Percentiles rank a stretch among this genome's conserved stretches.
phyloP scores from a whole-genome alignment of 306 rosid species.

The Lotus japonicus region DNA sequence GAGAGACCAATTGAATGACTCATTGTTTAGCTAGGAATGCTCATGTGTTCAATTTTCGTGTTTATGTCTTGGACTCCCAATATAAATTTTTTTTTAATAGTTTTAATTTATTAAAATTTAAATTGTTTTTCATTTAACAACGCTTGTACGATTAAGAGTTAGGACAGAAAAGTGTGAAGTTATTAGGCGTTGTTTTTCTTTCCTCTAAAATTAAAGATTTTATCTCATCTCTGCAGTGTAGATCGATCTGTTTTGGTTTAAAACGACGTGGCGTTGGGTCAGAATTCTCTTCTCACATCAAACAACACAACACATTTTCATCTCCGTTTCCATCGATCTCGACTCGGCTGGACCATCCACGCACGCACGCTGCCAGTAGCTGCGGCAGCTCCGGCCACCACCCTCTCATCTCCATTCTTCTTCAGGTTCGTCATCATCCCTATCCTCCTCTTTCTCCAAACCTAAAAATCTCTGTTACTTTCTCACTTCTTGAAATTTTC shows the following conservation, averaged over 20 bases:
- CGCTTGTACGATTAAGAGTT: too few species aligned
- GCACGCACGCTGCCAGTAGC: conserved; percentile 16
- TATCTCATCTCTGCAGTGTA: too few species aligned
- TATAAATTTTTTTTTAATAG: too few species aligned
- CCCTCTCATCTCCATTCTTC: conserved; percentile 19
- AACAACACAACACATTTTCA: neutral
- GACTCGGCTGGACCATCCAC: conserved; percentile 19
- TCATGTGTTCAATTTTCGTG: too few species aligned
- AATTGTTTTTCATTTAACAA: too few species aligned
- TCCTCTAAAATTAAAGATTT: too few species aligned
- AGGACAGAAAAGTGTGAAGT: too few species aligned
- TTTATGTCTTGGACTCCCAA: too few species aligned
- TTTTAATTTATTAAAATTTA: too few species aligned
- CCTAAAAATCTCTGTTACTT: neutral
- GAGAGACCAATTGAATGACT: too few species aligned
- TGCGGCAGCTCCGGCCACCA: conserved; percentile 29
- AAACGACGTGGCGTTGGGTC: conserved; percentile 14
- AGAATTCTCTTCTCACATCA: neutral
- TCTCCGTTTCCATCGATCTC: conserved; percentile 10
- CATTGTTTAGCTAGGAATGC: too few species aligned
- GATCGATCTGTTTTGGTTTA: neutral
- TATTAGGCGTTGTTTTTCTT: too few species aligned
- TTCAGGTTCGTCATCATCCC: conserved; percentile 19
- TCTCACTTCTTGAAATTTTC: neutral
- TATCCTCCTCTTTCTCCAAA: neutral